phyloP scores from a whole-genome alignment of 2,329 filamentous ascomycete species.

The Tolypocladium amazonense region DNA sequence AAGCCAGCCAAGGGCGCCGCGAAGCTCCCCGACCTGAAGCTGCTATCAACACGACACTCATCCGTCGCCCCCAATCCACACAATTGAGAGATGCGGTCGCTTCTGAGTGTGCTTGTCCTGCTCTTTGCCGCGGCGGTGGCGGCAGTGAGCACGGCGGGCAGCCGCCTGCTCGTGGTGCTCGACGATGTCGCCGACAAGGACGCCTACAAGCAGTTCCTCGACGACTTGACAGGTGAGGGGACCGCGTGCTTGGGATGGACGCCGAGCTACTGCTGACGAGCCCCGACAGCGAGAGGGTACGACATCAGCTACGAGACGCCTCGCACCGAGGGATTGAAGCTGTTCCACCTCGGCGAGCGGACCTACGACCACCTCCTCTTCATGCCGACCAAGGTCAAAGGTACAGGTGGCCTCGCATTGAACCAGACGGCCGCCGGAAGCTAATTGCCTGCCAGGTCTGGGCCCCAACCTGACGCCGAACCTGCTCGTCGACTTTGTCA shows the following conservation, averaged over 20 bases:
- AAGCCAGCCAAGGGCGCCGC: not conserved
- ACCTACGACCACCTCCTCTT: conserved; percentile 86
- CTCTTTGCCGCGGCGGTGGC: conserved; percentile 56
- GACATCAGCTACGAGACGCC: conserved; percentile 72
- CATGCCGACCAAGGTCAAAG: conserved; percentile 84
- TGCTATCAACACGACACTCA: not conserved
- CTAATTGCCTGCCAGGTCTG: conserved; percentile 45
- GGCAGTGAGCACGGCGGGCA: conserved; percentile 70
- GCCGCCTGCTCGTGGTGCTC: conserved; percentile 72
- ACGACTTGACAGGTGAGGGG: conserved; percentile 55
- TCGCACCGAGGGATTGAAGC: conserved; percentile 63
- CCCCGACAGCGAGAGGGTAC: conserved; percentile 64
- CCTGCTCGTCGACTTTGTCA: conserved; percentile 80
- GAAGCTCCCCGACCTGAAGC: not conserved
- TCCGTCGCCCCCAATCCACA: not conserved
- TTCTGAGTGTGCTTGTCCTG: conserved; percentile 59
- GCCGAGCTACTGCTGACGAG: conserved; percentile 10
- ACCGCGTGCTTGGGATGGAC: not conserved
- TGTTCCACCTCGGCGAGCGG: conserved; percentile 81
- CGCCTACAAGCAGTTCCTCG: conserved; percentile 72
- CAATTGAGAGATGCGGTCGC: conserved; percentile 53
- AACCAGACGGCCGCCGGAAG: not conserved
- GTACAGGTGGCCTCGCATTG: conserved; percentile 27
- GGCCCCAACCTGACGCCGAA: conserved; percentile 82
- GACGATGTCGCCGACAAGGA: conserved; percentile 75